Evolutionary conservation across 768 basidiomycete species (phyloP).

Genomic region (Dentipellis fragilis): DNA sequence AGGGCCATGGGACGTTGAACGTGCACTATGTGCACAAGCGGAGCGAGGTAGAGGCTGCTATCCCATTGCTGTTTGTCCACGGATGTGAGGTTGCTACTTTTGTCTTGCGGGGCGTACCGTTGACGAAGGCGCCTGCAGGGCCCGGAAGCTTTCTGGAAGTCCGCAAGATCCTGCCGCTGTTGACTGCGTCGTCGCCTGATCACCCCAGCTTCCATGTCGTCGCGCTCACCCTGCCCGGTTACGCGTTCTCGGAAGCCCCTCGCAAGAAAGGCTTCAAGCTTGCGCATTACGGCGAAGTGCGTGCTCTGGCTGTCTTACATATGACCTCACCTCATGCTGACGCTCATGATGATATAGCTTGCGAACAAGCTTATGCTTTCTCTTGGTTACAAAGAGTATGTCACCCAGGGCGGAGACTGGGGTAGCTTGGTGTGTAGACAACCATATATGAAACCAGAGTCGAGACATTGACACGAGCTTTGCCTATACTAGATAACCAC

Average conservation of each 20-base stretch:
- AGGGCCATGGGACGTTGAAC: constrained; percentile 8
- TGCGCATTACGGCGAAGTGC: constrained; percentile 16
- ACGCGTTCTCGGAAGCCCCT: constrained; percentile 18
- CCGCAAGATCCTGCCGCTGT: constrained; percentile 36
- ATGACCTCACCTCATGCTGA: neutral
- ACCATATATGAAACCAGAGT: neutral
- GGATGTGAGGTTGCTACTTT: no score
- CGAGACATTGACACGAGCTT: neutral
- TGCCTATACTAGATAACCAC: constrained; percentile 22
- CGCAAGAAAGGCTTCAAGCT: constrained; percentile 16
- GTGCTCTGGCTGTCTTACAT: constrained; percentile 12
- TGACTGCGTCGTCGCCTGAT: constrained; percentile 24
- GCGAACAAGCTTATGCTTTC: constrained; percentile 13
- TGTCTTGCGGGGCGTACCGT: no score
- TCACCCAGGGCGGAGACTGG: constrained; percentile 27
- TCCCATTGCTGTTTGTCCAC: constrained; percentile 30
- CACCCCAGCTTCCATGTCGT: constrained; percentile 50
- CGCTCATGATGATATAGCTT: neutral
- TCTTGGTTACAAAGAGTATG: constrained; percentile 18
- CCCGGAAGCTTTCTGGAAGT: neutral
- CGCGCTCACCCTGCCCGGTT: constrained; percentile 17
- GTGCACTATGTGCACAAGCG: constrained; percentile 17
- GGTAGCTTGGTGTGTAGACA: constrained; percentile 24
- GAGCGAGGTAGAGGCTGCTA: constrained; percentile 12
- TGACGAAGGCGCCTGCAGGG: neutral